A percentile compares a stretch with the other conserved stretches of the same genome.
These are phyloP conservation scores for Houttuynia cordata DNA, from an alignment of 164 flowering plant genomes.

Conservation along the genomic window DNA sequence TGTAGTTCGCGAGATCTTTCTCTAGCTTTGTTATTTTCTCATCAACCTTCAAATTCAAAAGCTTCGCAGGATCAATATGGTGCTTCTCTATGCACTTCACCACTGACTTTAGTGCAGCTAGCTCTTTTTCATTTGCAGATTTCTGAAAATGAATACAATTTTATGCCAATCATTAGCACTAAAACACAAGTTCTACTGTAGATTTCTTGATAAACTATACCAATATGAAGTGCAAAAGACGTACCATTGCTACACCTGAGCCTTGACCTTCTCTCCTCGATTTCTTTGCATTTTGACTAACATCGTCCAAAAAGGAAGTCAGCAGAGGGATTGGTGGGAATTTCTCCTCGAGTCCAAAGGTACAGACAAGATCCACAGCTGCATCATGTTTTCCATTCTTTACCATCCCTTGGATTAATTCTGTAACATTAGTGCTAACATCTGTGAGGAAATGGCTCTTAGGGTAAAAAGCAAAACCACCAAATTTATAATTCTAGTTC, in stretches of 20 bases:
- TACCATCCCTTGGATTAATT: conserved; percentile 26
- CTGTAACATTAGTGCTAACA: conserved; percentile 14
- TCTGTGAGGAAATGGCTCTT: background rate
- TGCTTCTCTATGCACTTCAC: conserved; percentile 26
- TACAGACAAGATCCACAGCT: conserved; percentile 28
- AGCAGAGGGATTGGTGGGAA: conserved; percentile 24
- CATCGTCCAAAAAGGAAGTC: conserved; percentile 21
- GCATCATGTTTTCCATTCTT: conserved; percentile 26
- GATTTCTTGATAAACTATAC: background rate
- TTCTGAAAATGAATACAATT: conserved; percentile 18
- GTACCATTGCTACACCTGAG: conserved; percentile 20
- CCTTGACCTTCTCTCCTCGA: conserved; percentile 17
- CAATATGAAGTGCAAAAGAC: background rate
- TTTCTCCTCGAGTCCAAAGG: conserved; percentile 37
- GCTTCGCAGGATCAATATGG: conserved; percentile 24
- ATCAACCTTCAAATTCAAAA: conserved; percentile 23
- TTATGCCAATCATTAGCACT: background rate
- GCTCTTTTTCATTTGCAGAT: conserved; percentile 26
- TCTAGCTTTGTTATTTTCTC: conserved; percentile 28
- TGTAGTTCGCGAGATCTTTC: conserved; percentile 20
- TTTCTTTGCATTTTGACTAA: conserved; percentile 19
- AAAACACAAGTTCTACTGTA: background rate
- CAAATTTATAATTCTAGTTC: too few relatives aligned
- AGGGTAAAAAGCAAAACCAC: background rate
- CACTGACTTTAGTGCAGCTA: conserved; percentile 29